Conservation (phyloP, 352 stramenopile genomes). For the Phytophthora pini region DNA sequence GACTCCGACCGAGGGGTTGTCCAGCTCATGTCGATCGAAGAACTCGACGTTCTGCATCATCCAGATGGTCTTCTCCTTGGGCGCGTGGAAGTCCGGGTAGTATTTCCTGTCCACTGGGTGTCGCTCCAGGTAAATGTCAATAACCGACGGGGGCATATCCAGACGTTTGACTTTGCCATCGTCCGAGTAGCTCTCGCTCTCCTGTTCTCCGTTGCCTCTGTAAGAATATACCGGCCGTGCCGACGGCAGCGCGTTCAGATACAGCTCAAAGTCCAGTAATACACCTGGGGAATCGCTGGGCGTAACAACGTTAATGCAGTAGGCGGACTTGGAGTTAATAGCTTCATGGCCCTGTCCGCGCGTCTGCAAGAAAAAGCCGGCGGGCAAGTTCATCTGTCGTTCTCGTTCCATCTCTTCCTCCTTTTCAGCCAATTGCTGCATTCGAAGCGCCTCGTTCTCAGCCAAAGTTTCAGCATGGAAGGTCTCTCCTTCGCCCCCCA, state of each 20-base stretch:
- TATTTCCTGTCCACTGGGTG: constrained; percentile 81
- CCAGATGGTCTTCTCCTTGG: constrained; percentile 79
- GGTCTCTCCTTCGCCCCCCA: constrained; percentile 16
- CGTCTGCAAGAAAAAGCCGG: constrained; percentile 78
- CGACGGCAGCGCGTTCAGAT: constrained; percentile 73
- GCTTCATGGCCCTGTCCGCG: constrained; percentile 76
- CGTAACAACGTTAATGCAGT: constrained; percentile 84
- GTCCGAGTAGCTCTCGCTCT: constrained; percentile 18
- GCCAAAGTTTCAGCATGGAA: constrained; percentile 27
- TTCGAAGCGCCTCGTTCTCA: constrained; percentile 15
- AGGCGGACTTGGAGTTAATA: constrained; percentile 58
- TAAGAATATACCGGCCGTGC: constrained; percentile 62
- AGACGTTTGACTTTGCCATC: constrained; percentile 28
- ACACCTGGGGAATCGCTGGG: constrained; percentile 65
- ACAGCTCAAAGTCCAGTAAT: constrained; percentile 76
- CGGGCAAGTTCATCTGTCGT: constrained; percentile 38
- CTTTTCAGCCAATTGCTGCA: constrained; percentile 12
- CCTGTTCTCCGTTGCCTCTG: constrained; percentile 41
- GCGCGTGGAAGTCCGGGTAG: constrained; percentile 58
- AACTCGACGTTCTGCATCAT: constrained; percentile 90
- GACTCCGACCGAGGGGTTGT: constrained; percentile 73
- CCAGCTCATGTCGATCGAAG: constrained; percentile 81
- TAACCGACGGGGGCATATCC: constrained; percentile 71
- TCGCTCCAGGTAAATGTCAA: constrained; percentile 82
- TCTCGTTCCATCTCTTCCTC: constrained; percentile 33